A percentile compares a stretch with the other conserved stretches of the same genome.
Evolutionary conservation across 2,329 filamentous ascomycete species (phyloP).

Genomic region (Arachnomyces sp.): DNA sequence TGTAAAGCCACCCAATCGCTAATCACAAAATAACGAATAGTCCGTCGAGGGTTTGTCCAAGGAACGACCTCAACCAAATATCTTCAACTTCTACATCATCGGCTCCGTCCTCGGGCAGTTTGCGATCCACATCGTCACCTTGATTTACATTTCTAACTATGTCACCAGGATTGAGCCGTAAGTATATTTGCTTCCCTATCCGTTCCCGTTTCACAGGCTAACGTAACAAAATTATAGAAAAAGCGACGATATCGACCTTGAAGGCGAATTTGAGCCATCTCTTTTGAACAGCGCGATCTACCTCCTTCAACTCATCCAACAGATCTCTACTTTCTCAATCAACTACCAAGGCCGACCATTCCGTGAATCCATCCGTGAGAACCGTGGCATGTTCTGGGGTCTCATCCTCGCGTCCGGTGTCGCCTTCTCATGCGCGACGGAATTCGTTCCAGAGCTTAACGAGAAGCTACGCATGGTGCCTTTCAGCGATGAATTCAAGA

Average conservation of each 20-base stretch:
- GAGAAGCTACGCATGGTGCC: slow-evolving; percentile 86
- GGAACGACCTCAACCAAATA: slow-evolving; percentile 95
- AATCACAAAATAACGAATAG: slow-evolving; percentile 24
- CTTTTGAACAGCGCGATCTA: slow-evolving; percentile 96
- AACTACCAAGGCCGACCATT: slow-evolving; percentile 99
- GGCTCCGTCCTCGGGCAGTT: slow-evolving; percentile 96
- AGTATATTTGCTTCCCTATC: slow-evolving; percentile 35
- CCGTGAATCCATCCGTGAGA: slow-evolving; percentile 90
- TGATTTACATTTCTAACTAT: slow-evolving; percentile 88
- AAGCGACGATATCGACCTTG: slow-evolving; percentile 67
- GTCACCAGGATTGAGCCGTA: slow-evolving; percentile 82
- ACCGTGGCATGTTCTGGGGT: slow-evolving; percentile 97
- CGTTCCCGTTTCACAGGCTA: slow-evolving; percentile 14
- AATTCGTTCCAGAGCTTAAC: slow-evolving; percentile 93
- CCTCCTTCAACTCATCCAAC: slow-evolving; percentile 93
- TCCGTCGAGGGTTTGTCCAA: slow-evolving; percentile 93
- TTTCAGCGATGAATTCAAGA: slow-evolving; percentile 82
- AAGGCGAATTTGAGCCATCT: slow-evolving; percentile 88
- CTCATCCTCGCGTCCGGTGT: slow-evolving; percentile 83
- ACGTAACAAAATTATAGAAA: slow-evolving; percentile 36
- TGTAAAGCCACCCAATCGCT: neutral
- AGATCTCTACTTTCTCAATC: slow-evolving; percentile 97
- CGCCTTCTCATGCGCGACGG: slow-evolving; percentile 88
- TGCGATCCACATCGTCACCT: slow-evolving; percentile 84
- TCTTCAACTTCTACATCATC: slow-evolving; percentile 98